Evolutionary conservation across 2,329 filamentous ascomycete species (phyloP).

Genomic region (Penicillium rolfsii): DNA sequence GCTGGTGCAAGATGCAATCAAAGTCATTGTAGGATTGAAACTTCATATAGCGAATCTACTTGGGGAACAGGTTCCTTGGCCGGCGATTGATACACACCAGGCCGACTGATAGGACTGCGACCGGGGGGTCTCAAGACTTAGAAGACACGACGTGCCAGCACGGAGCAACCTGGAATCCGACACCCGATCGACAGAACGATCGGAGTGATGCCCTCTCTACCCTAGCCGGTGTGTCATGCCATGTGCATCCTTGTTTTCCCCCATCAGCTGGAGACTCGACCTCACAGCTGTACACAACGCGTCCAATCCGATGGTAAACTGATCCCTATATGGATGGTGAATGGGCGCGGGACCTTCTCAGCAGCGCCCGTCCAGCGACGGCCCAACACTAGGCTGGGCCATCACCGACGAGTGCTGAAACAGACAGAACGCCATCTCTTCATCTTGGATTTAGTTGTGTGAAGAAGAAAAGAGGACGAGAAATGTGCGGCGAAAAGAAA

Average conservation of each 20-base stretch:
- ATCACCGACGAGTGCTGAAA: constrained; percentile 42
- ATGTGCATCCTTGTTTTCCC: background rate
- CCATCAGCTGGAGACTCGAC: background rate
- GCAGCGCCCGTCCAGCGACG: constrained; percentile 42
- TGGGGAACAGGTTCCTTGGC: background rate
- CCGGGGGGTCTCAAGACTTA: background rate
- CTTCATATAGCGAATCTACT: background rate
- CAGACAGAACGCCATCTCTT: constrained; percentile 42
- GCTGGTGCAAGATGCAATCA: background rate
- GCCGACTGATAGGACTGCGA: background rate
- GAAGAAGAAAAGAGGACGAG: constrained; percentile 35
- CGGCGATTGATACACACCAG: background rate
- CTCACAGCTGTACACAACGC: constrained; percentile 28
- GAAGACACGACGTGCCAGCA: background rate
- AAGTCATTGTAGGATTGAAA: background rate
- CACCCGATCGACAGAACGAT: background rate
- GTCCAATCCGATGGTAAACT: constrained; percentile 42
- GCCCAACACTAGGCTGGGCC: constrained; percentile 27
- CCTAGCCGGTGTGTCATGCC: background rate
- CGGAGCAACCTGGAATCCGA: background rate
- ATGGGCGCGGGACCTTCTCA: constrained; percentile 42
- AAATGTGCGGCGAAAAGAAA: constrained; percentile 7
- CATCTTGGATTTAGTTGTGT: constrained; percentile 50
- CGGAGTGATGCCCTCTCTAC: background rate
- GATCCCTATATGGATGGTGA: constrained; percentile 42